These are phyloP conservation scores for Rhizopogon salebrosus DNA, from an alignment of 768 basidiomycete genomes.

Conservation along the genomic window DNA sequence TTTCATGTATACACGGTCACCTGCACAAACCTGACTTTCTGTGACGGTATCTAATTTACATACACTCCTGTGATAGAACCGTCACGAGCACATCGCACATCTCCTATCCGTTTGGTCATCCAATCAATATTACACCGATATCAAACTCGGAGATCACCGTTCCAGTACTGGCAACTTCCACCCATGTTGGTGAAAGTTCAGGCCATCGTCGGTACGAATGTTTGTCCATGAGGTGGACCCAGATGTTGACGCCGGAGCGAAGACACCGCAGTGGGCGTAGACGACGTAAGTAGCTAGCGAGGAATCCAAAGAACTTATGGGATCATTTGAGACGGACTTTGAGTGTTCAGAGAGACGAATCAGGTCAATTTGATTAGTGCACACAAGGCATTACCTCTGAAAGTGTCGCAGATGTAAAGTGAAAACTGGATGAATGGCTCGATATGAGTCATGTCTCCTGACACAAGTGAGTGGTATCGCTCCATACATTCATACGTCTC, in stretches of 20 bases:
- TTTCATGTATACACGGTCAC: too few species aligned
- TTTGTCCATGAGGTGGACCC: conserved; percentile 69
- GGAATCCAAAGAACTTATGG: conserved; percentile 56
- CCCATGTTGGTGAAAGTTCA: conserved; percentile 46
- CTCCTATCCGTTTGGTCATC: not conserved
- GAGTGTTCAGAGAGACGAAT: conserved; percentile 42
- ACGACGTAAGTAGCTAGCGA: conserved; percentile 44
- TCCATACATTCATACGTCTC: not conserved
- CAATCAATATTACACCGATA: not conserved
- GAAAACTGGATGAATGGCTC: conserved; percentile 12
- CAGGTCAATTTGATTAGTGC: conserved; percentile 33
- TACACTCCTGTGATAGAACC: not conserved
- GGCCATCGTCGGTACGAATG: conserved; percentile 68
- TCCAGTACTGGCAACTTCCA: conserved; percentile 13
- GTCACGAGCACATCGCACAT: not conserved
- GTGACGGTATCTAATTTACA: too few species aligned
- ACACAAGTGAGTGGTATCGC: conserved; percentile 28
- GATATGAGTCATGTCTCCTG: conserved; percentile 33
- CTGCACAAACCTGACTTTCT: too few species aligned
- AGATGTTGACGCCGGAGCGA: conserved; percentile 57
- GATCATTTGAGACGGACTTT: conserved; percentile 70
- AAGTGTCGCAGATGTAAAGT: conserved; percentile 27
- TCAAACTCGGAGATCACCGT: not conserved
- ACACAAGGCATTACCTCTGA: conserved; percentile 3
- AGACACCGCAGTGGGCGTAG: conserved; percentile 41